Base-by-base conservation (phyloP, 2,329 filamentous ascomycete genomes). In the Ilyonectria sp. region DNA sequence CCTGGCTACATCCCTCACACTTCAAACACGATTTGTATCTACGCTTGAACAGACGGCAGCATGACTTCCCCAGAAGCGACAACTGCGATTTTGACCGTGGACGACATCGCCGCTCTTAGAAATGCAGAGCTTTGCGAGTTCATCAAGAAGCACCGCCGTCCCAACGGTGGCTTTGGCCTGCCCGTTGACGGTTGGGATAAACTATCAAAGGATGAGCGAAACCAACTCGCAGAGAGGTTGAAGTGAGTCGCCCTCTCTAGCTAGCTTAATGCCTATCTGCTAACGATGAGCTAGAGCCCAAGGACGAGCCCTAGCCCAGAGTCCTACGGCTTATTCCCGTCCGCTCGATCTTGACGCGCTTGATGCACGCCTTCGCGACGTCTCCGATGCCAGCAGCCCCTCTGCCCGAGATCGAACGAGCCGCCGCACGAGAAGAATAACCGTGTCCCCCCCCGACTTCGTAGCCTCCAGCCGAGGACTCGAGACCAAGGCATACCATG, bases 341-440 rank as follows among this genome's bases (percentile, higher is more conserved):
- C 66, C 70, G 15, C 69, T 75, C 23, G 63, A 76, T 63, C 69
- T 75, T 6, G 61, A 68, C 40, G 63, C 62, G 21, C 66, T 75
- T 3, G 61, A 76, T 50, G 63, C 62, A 11, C 70, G 67, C 31
- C 64, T 76, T 17, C 68, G 46, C 26, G 26, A 69, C 29, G 44
- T 67, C 21, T 54, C 67, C 6, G 4, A 17, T 23, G 35, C 29
- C 29, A 49, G 31, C 4, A 15, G 33, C 37, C n/a, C 33, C n/a
- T 54, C 21, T 7, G 17, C 46, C 2, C 52, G 19, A 29, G 21
- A 44, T 17, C 17, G 40, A 29, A 1, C 53, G 7, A 31, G 29
- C 21, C 21, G 21, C 21, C 21, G 21, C 21, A 21, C 21, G 10
- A 69, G 60, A 10, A 37, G 21, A 21, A 21, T 21, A 21, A 21